phyloP scores from a whole-genome alignment of 2,329 filamentous ascomycete species.

The Aspergillus sp. region DNA sequence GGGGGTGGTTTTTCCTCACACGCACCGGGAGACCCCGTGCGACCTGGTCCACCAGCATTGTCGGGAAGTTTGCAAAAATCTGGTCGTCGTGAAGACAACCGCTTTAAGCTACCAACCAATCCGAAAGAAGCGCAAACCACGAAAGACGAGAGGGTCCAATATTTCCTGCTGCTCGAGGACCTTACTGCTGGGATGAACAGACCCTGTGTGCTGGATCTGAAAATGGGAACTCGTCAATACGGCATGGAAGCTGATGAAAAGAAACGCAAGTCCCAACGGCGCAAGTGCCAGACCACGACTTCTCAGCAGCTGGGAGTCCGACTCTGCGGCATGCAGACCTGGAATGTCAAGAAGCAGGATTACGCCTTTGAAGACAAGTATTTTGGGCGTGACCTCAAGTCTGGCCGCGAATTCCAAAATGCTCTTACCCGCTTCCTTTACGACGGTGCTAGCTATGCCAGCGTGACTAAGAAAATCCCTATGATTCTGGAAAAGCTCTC shows the following conservation, averaged over 20 bases:
- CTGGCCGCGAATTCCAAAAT: conserved; percentile 78
- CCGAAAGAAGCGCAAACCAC: conserved; percentile 63
- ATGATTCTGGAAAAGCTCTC: conserved; percentile 75
- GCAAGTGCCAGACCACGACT: conserved; percentile 87
- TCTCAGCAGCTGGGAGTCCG: conserved; percentile 85
- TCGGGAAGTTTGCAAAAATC: conserved; percentile 2
- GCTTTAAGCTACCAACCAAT: conserved; percentile 51
- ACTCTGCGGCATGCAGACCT: conserved; percentile 92
- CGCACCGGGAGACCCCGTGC: conserved; percentile 2
- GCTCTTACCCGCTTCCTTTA: conserved; percentile 85
- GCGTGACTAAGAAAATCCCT: conserved; percentile 79
- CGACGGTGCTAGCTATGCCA: conserved; percentile 72
- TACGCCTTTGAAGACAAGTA: conserved; percentile 99
- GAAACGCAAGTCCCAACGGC: conserved; percentile 85
- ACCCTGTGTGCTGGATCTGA: conserved; percentile 93
- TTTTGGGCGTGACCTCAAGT: conserved; percentile 80
- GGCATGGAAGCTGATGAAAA: conserved; percentile 85
- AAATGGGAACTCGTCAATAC: conserved; percentile 97
- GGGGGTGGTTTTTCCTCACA: conserved; percentile 8
- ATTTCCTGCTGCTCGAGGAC: conserved; percentile 88
- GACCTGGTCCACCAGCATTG: background rate
- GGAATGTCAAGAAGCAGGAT: conserved; percentile 73
- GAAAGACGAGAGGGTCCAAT: conserved; percentile 62
- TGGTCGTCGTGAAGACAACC: conserved; percentile 9
- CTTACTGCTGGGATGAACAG: conserved; percentile 93